Conservation (phyloP, 2,329 filamentous ascomycete genomes). For the Parasarocladium wereldwijsianum region DNA sequence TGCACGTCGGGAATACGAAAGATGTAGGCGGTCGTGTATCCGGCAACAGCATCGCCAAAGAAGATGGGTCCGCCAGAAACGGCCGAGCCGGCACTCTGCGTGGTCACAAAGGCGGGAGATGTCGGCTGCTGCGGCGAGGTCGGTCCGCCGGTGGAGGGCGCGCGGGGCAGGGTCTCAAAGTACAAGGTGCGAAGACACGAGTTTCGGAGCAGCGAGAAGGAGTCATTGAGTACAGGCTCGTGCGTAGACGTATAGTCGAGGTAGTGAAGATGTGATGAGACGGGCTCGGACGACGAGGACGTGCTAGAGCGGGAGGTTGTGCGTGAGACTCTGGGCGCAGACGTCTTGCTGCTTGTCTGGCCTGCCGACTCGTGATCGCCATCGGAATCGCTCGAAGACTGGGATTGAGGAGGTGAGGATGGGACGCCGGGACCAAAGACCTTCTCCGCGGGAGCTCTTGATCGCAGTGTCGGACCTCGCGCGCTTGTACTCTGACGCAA, state of each 20-base stretch:
- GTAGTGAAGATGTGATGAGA: constrained; percentile 44
- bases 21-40: constrained; percentile 56
- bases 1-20: constrained; percentile 56
- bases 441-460: constrained; percentile 43
- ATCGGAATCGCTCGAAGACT: constrained; percentile 35
- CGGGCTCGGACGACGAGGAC: constrained; percentile 30
- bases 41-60: constrained; percentile 49
- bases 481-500: constrained; percentile 22
- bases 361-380: constrained; percentile 29
- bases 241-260: constrained; percentile 56
- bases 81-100: constrained; percentile 36
- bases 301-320: constrained; percentile 37
- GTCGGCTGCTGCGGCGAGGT: constrained; percentile 16
- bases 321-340: constrained; percentile 27
- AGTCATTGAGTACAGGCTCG: constrained; percentile 44
- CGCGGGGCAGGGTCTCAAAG: constrained; percentile 48
- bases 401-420: constrained; percentile 36
- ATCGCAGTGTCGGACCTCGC: constrained; percentile 42
- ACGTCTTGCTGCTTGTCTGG: constrained; percentile 24
- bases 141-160: constrained; percentile 26
- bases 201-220: constrained; percentile 51
- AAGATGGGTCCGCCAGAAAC: constrained; percentile 52
- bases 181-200: constrained; percentile 53
- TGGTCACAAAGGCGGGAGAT: constrained; percentile 36
- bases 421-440: constrained; percentile 34